Evolutionary conservation across 2,329 filamentous ascomycete species (phyloP), one percentile per base, ranked within the genome.

Genomic region (Leptographium wingfieldii): DNA sequence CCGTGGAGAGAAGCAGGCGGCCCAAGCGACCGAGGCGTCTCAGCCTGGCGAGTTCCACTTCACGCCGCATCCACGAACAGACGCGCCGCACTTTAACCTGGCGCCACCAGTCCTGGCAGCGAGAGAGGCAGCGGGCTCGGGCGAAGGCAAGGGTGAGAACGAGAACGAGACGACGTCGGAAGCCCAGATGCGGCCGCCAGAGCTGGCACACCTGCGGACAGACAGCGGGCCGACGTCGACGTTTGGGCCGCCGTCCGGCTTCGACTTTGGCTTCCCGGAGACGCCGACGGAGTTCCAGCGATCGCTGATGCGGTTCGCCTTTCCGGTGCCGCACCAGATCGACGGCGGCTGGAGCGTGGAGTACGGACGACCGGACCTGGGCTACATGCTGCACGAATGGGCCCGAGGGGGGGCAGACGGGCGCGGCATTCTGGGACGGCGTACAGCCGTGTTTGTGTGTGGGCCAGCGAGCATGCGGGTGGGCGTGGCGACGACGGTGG

Each of bases 391-490:
- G 59, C 85, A 83, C 67, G 85, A 94, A 64, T 86, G 91, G 81
- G 88, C 89, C 5, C 85, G 82, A 27, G 86, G 85, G n/a, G 85
- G 85, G 58, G 65, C 76, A 0, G 82, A 86, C 64, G 83, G 84
- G 3, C 75, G 83, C 54, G 84, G 84, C 1, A 84, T 86, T 60
- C 86, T 95, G 61, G 92, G 92, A 1, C 79, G 87, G 53, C 77
- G 90, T 60, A 91, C 90, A 3, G 92, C 90, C 65, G 89, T 96
- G 6, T 96, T 95, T 71, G 92, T 97, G 16, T 97, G 92, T 69
- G 92, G 92, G 0, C 92, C 92, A 22, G 84, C 90, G 1, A 79
- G 83, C 60, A 95, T 96, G 91, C 78, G 92, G 64, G 84, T 92
- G 14, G 90, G 91, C 65, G 92, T 96, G 19, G 86, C 88, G n/a